Conservation (phyloP, 2,329 filamentous ascomycete genomes). For the Ascochyta lentis region DNA sequence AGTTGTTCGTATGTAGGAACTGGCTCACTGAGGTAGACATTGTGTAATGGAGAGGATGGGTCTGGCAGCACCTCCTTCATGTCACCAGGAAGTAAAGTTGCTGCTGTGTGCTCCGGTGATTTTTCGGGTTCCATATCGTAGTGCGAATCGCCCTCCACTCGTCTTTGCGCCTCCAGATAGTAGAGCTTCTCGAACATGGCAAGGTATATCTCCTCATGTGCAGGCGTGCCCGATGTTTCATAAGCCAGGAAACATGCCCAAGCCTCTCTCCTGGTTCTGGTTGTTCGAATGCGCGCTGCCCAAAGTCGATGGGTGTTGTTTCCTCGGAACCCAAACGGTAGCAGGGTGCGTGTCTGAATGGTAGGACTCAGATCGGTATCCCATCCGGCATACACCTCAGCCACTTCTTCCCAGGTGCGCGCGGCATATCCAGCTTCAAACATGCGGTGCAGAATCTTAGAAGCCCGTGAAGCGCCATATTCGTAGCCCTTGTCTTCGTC, state of each 20-base stretch:
- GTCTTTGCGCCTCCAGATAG: constrained; percentile 33
- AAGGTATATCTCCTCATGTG: constrained; percentile 56
- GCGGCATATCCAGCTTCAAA: constrained; percentile 64
- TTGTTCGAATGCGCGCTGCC: constrained; percentile 65
- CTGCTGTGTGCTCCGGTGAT: constrained; percentile 4
- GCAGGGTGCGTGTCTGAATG: constrained; percentile 63
- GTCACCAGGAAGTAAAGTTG: constrained; percentile 64
- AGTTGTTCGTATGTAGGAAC: constrained; percentile 67
- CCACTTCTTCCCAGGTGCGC: constrained; percentile 60
- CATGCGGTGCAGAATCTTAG: constrained; percentile 62
- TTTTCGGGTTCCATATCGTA: constrained; percentile 3
- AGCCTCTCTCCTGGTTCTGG: constrained; percentile 67
- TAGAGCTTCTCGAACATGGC: constrained; percentile 66
- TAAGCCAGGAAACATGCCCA: constrained; percentile 69
- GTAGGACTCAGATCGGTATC: constrained; percentile 68
- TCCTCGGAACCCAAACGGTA: constrained; percentile 29
- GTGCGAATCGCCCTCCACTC: constrained; percentile 4
- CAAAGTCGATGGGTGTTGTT: constrained; percentile 45
- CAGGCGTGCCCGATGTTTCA: constrained; percentile 51
- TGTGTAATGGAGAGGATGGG: constrained; percentile 66
- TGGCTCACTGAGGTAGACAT: constrained; percentile 67
- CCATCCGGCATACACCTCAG: constrained; percentile 65
- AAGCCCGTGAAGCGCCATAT: constrained; percentile 64
- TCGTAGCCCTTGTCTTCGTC: constrained; percentile 64
- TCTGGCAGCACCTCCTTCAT: constrained; percentile 61